Evolutionary conservation across 108 stramenopile species (phyloP).

Genomic region (Skeletonema tropicum): DNA sequence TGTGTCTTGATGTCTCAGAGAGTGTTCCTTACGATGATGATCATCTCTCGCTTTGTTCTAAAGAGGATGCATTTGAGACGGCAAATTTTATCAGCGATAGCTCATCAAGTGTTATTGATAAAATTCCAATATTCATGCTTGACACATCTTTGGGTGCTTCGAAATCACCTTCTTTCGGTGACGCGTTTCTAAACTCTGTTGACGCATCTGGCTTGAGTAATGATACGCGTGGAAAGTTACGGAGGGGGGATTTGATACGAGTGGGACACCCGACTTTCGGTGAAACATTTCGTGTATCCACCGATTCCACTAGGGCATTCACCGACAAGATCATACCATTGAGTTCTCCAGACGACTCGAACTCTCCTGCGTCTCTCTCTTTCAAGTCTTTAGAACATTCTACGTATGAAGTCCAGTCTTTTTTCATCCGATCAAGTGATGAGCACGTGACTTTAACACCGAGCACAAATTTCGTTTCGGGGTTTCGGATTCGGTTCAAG

Average conservation of each 20-base stretch:
- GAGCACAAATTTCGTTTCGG: conserved; percentile 37
- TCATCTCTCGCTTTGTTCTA: conserved; percentile 59
- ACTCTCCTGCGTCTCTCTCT: conserved; percentile 51
- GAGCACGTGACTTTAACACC: conserved; percentile 41
- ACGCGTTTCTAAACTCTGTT: conserved; percentile 54
- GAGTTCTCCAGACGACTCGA: conserved; percentile 45
- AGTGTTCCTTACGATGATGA: conserved; percentile 35
- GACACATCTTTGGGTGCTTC: conserved; percentile 72
- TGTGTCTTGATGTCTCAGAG: conserved; percentile 50
- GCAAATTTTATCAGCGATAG: conserved; percentile 41
- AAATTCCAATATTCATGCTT: conserved; percentile 60
- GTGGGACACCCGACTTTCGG: conserved; percentile 72
- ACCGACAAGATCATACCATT: conserved; percentile 49
- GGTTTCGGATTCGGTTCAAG: conserved; percentile 56
- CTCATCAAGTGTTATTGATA: conserved; percentile 26
- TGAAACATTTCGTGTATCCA: conserved; percentile 72
- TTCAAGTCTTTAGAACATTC: conserved; percentile 48
- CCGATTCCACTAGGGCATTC: conserved; percentile 40
- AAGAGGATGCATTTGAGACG: conserved; percentile 30
- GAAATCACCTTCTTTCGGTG: conserved; percentile 57
- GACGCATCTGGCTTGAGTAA: conserved; percentile 37
- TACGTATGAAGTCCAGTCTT: conserved; percentile 77
- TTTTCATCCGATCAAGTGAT: conserved; percentile 39
- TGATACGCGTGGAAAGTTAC: conserved; percentile 45
- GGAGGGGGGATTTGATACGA: conserved; percentile 68